Base-by-base conservation (phyloP, 2,329 filamentous ascomycete species). In the Paecilomyces niveus region DNA sequence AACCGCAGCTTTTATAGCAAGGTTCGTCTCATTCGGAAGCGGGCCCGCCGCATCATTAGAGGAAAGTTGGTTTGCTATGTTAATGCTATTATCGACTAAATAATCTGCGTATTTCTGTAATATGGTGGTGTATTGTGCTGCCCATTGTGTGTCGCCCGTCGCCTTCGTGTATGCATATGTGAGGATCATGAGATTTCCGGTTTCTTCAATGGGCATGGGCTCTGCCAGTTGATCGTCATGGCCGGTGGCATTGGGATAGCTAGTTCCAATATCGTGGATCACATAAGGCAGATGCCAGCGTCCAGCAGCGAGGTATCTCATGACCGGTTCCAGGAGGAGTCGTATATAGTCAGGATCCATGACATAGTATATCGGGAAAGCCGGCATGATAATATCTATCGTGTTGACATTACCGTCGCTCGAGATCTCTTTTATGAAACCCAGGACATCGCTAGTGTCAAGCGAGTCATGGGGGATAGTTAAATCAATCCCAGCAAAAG, bases 1-100 rank as follows among this genome's bases (percentile, higher is more conserved):
- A 7, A 81, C 72, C 5, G 77, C 76, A 3, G 77, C 72, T 63
- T 80, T 80, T 62, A 80, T 74, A 4, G 77, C 77, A 2, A 80
- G 71, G 57, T 76, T 76, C 6, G 78, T 80, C 61, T 79, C 74
- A 54, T 80, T 79, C 9, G 73, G 66, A 4, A 74, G 66, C 8
- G 68, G 65, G 1, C 75, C 75, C 3, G 74, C 70, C 21, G 72
- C 74, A 59, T 80, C 78, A 58, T 78, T 77, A 6, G 76, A 76
- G 3, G 72, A 75, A 32, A 78, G 65, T 58, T 79, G 77, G 33
- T 70, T 64, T 6, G 67, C 65, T 5, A 75, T 74, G 59, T 77
- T 63, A 24, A 77, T 64, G 18, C 74, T 70, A 49, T 78, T 73
- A 0, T 73, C 64, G 6, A 71, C 68, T 22, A 79, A 66, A 55